Percentiles rank a stretch among this genome's conserved stretches.
Evolutionary conservation across 1,284 basidiomycete species (phyloP).

Genomic region (Cutaneotrichosporon sp.): DNA sequence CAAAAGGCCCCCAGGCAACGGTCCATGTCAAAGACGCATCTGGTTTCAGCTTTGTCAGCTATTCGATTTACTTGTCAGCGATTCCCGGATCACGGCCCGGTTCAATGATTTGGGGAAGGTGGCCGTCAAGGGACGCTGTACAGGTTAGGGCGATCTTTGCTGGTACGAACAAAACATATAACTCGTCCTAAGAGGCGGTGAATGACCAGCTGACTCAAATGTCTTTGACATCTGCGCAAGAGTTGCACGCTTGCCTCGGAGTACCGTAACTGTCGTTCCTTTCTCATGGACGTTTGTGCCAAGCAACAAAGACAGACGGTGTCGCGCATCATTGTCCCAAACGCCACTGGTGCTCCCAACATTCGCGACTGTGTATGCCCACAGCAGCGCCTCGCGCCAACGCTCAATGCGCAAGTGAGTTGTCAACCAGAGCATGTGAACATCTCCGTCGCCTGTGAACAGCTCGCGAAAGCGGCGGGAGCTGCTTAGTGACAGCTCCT

Average conservation of each 20-base stretch:
- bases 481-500: conserved; percentile 29
- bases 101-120: conserved; percentile 32
- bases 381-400: conserved; percentile 45
- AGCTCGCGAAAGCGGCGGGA: conserved; percentile 39
- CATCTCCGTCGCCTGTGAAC: conserved; percentile 31
- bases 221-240: conserved; percentile 24
- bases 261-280: conserved; percentile 38
- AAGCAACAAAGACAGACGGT: conserved; percentile 31
- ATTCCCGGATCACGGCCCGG: conserved; percentile 8
- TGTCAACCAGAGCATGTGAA: conserved; percentile 44
- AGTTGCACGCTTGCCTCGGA: conserved; percentile 38
- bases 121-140: conserved; percentile 43
- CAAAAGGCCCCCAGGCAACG: conserved; percentile 46
- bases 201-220: conserved; percentile 36
- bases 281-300: conserved; percentile 27
- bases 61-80: conserved; percentile 21
- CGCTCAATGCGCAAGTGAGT: conserved; percentile 37
- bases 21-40: conserved; percentile 41
- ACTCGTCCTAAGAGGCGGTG: conserved; percentile 33
- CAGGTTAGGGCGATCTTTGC: too few species aligned
- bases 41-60: background rate
- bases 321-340: conserved; percentile 30
- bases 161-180: conserved; percentile 35
- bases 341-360: conserved; percentile 26
- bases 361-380: conserved; percentile 42